phyloP scores from a whole-genome alignment of 2,329 filamentous ascomycete genomes.

The Ilyonectria robusta region DNA sequence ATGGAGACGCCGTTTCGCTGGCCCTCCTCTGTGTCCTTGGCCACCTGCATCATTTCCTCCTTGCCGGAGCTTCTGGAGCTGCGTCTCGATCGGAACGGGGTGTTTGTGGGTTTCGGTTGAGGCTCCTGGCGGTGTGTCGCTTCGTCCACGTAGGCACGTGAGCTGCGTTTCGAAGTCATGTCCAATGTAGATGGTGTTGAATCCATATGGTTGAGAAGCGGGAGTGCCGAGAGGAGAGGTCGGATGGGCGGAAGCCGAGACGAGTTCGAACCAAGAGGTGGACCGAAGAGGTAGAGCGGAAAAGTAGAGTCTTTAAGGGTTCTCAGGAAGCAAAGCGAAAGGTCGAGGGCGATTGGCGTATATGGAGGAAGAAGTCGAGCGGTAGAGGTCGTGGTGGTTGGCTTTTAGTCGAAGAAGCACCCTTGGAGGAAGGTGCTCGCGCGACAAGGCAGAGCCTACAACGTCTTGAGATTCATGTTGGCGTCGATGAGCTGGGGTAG shows the following conservation, averaged over 20 bases:
- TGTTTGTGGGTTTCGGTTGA: slow-evolving; percentile 29
- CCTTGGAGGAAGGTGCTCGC: slow-evolving; percentile 40
- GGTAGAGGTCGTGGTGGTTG: slow-evolving; percentile 13
- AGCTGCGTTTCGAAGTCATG: slow-evolving; percentile 45
- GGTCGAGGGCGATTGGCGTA: slow-evolving; percentile 32
- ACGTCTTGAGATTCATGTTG: slow-evolving; percentile 45
- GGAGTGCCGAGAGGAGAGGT: background rate
- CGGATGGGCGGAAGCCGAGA: background rate
- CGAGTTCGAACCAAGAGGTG: slow-evolving; percentile 5
- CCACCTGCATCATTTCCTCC: slow-evolving; percentile 45
- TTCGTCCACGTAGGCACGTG: slow-evolving; percentile 42
- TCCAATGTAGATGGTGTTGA: background rate
- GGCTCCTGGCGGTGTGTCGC: slow-evolving; percentile 25
- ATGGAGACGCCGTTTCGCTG: slow-evolving; percentile 30
- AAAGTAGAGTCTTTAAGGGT: slow-evolving; percentile 6
- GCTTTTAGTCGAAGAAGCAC: slow-evolving; percentile 40
- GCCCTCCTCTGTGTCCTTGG: slow-evolving; percentile 45
- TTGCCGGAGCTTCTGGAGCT: slow-evolving; percentile 49
- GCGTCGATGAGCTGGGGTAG: slow-evolving; percentile 40
- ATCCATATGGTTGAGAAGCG: slow-evolving; percentile 20
- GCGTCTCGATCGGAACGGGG: slow-evolving; percentile 48
- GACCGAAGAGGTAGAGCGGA: slow-evolving; percentile 8
- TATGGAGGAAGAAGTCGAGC: slow-evolving; percentile 26
- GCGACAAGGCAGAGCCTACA: slow-evolving; percentile 42
- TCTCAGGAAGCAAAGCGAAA: slow-evolving; percentile 26